phyloP scores from a whole-genome alignment of 805 yeast genomes.

The Nakazawaea ishiwadae region DNA sequence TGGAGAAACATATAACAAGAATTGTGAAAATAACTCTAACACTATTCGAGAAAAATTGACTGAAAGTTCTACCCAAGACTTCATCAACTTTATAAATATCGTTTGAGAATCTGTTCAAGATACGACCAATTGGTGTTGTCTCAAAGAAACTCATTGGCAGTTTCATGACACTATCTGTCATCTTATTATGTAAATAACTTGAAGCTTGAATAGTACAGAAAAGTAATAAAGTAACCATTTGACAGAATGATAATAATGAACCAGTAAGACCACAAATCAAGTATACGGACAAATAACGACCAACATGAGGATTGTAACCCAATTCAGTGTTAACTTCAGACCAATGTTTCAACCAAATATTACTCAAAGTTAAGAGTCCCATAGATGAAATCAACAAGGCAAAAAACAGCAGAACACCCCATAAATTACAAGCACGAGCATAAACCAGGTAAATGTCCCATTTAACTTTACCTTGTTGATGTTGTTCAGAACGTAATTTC shows the following conservation, averaged over 20 bases:
- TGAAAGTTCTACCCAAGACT: slow-evolving; percentile 54
- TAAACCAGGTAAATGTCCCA: slow-evolving; percentile 81
- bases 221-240: slow-evolving; percentile 70
- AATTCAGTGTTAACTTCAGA: slow-evolving; percentile 71
- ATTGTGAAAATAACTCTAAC: slow-evolving; percentile 60
- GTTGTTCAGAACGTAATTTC: slow-evolving; percentile 58
- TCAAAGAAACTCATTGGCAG: slow-evolving; percentile 88
- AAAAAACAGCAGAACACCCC: slow-evolving; percentile 56
- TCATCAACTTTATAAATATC: slow-evolving; percentile 80
- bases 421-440: slow-evolving; percentile 81
- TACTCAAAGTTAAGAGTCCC: slow-evolving; percentile 38
- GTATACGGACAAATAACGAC: slow-evolving; percentile 70
- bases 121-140: slow-evolving; percentile 82
- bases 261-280: slow-evolving; percentile 68
- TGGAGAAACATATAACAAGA: slow-evolving; percentile 65
- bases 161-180: slow-evolving; percentile 53
- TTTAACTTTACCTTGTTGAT: slow-evolving; percentile 91
- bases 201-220: slow-evolving; percentile 48
- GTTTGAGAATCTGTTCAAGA: slow-evolving; percentile 74
- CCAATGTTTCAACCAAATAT: slow-evolving; percentile 69
- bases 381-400: slow-evolving; percentile 52
- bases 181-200: slow-evolving; percentile 38
- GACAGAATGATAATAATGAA: slow-evolving; percentile 56
- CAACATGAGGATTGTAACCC: slow-evolving; percentile 71
- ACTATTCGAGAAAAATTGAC: slow-evolving; percentile 53